Percentiles rank a stretch among this genome's conserved stretches.
Conservation (phyloP, 257 asterid genomes). For the Solanum tarijense region DNA sequence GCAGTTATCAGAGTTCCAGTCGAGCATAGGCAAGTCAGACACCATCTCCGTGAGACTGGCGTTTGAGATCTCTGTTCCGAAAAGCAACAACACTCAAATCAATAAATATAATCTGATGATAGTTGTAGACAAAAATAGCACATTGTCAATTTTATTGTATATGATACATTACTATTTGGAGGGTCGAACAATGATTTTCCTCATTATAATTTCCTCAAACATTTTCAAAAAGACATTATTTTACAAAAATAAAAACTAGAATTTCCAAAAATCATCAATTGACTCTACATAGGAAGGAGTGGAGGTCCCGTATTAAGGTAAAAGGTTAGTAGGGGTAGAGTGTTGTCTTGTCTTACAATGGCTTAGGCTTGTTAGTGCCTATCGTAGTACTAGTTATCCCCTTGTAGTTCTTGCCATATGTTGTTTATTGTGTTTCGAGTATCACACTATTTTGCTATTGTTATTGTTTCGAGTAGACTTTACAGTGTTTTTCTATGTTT, state of each 20-base stretch:
- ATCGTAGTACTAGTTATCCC: neutral
- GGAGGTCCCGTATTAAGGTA: neutral
- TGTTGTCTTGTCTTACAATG: neutral
- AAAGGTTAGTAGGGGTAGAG: neutral
- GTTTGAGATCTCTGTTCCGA: conserved; percentile 31
- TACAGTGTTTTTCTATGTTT: neutral
- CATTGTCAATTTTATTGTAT: neutral
- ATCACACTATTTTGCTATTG: neutral
- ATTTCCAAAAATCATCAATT: neutral
- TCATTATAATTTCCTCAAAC: neutral
- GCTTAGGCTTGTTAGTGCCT: neutral
- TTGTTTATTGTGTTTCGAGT: neutral
- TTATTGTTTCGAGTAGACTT: neutral
- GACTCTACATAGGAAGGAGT: neutral
- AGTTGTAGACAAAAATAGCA: neutral
- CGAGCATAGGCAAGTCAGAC: conserved; percentile 70
- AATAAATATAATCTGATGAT: neutral
- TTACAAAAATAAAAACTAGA: neutral
- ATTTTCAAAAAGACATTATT: neutral
- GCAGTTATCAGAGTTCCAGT: conserved; percentile 41
- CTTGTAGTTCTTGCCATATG: neutral
- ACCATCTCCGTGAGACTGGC: conserved; percentile 56
- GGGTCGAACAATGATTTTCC: neutral
- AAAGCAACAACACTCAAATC: neutral
- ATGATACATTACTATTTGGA: neutral